phyloP scores from a whole-genome alignment of 257 asterid genomes.

The Penstemon barbatus region DNA sequence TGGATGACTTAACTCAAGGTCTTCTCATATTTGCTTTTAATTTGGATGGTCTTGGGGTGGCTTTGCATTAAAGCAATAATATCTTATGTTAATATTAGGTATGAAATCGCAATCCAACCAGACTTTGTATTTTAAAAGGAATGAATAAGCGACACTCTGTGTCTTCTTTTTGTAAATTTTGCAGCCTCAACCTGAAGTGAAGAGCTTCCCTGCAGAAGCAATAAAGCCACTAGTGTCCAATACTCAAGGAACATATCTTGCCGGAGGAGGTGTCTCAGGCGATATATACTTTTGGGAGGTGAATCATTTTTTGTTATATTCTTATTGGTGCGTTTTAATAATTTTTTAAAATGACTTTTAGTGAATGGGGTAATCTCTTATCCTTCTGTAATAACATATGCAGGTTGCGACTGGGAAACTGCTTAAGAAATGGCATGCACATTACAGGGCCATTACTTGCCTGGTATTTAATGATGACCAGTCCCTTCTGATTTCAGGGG shows the following conservation, averaged over 20 bases:
- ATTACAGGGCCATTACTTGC: constrained; percentile 79
- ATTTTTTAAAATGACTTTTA: constrained; percentile 15
- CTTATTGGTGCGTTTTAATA: not conserved
- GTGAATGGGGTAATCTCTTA: not conserved
- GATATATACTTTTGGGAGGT: constrained; percentile 94
- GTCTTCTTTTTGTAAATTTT: constrained; percentile 15
- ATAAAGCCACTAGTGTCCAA: constrained; percentile 65
- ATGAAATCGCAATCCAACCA: not conserved
- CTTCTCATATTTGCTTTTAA: not conserved
- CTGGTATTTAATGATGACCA: constrained; percentile 79
- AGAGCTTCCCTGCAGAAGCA: constrained; percentile 78
- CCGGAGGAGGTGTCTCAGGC: constrained; percentile 86
- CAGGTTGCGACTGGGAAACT: constrained; percentile 81
- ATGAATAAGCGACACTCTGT: constrained; percentile 2
- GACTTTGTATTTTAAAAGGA: constrained; percentile 1
- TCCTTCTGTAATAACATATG: constrained; percentile 16
- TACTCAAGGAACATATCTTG: constrained; percentile 72
- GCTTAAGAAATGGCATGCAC: constrained; percentile 94
- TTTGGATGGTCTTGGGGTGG: not conserved
- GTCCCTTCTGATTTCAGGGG: constrained; percentile 83
- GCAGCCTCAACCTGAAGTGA: constrained; percentile 89
- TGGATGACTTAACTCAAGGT: not conserved
- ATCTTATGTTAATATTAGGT: not conserved
- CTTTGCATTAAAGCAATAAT: too few relatives aligned
- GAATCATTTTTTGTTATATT: constrained; percentile 14